Evolutionary conservation across 1,284 basidiomycete species (phyloP), one percentile per base, ranked within the genome.

Genomic region (Malassezia obtusa): DNA sequence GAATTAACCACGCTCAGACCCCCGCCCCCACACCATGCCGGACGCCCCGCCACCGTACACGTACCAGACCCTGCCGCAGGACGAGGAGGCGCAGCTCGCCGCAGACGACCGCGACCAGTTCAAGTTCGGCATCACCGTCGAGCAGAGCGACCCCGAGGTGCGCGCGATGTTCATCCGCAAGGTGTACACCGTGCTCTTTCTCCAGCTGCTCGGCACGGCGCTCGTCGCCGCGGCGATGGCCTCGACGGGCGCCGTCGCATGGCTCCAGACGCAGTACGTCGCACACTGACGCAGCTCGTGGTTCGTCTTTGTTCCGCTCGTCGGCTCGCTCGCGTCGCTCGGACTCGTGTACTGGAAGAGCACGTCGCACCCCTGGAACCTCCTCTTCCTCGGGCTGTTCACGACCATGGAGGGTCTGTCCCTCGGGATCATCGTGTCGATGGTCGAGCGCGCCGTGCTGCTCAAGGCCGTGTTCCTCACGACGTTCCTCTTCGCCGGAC

Each of bases 381-480:
- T 89, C 48, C 77, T 85, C 45, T 78, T 91, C 14, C 78, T 92
- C 33, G 80, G 81, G 22, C 79, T 82, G 0, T 68, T 68, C 39
- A 71, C 66, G 15, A 26, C 61, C 4, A 52, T 71, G 33, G 70
- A 71, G 35, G 58, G 62, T 1, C 31, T 70, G 44, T 57, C 84
- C 1, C 77, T 92, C 49, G 88, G 88, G 31, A 76, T 86, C 10
- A 80, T 84, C 31, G 79, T 86, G 33, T 84, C 86, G 1, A 87
- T 84, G 76, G 84, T 82, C 68, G 81, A 87, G 65, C 82, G 81
- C 59, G 68, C 74, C n/a, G 78, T 89, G 46, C 84, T 92, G n/a
- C 76, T 91, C 24, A 85, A 90, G 70, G 89, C 89, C 1, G 74
- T 91, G 82, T 68, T 89, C 41, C 87, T 91, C 65, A 91, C 89